These are phyloP conservation scores for Trichoderma cornu-damae DNA, from an alignment of 2,329 filamentous ascomycete genomes.

Conservation along the genomic window DNA sequence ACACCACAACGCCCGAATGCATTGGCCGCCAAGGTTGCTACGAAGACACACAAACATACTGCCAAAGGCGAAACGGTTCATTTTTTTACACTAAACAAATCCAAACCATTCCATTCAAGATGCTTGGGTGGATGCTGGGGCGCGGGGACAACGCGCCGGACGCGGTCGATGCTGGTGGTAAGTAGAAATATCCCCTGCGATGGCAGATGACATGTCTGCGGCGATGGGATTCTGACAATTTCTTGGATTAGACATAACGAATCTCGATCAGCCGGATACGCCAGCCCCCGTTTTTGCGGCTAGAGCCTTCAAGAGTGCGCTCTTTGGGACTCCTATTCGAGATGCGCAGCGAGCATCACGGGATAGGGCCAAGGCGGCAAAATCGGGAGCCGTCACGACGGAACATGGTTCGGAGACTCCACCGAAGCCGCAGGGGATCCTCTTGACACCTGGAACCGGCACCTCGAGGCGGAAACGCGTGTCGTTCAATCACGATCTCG, in stretches of 20 bases:
- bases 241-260: conserved; percentile 37
- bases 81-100: not conserved
- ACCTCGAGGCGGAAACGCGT: conserved; percentile 59
- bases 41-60: not conserved
- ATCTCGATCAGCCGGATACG: conserved; percentile 57
- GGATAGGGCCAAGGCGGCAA: conserved; percentile 23
- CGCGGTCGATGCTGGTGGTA: conserved; percentile 30
- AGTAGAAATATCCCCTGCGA: conserved; percentile 11
- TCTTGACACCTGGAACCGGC: conserved; percentile 59
- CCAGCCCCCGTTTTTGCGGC: conserved; percentile 63
- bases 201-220: not conserved
- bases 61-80: not conserved
- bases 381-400: conserved; percentile 11
- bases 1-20: not conserved
- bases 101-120: conserved; percentile 26
- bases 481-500: conserved; percentile 55
- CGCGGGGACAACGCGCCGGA: conserved; percentile 38
- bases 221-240: not conserved
- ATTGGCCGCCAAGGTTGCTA: not conserved
- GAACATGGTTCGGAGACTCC: conserved; percentile 41
- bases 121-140: conserved; percentile 58
- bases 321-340: conserved; percentile 55
- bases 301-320: conserved; percentile 57
- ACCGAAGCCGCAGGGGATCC: conserved; percentile 51
- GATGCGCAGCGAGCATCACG: conserved; percentile 32